A percentile compares a stretch with the other conserved stretches of the same genome.
Conservation (phyloP, 2,329 filamentous ascomycete species). For the Leptodontidium sp. region DNA sequence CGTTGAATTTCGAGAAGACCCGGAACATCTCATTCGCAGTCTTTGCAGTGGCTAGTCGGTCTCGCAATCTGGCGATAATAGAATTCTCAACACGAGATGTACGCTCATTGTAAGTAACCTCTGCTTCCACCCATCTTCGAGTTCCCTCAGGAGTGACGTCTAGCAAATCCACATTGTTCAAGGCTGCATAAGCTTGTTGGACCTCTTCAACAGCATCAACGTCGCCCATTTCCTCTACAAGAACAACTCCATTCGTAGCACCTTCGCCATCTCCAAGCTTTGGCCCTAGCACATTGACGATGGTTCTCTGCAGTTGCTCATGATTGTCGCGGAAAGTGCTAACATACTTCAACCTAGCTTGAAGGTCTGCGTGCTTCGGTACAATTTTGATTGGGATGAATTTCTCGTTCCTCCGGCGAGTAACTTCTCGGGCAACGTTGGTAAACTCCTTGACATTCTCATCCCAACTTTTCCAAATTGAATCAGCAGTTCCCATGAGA, state of each 20-base stretch:
- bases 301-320: conserved; percentile 95
- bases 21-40: conserved; percentile 99
- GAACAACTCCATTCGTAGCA: conserved; percentile 67
- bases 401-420: conserved; percentile 90
- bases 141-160: conserved; percentile 93
- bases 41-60: conserved; percentile 93
- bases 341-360: conserved; percentile 92
- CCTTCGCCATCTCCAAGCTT: conserved; percentile 67
- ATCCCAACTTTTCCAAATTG: conserved; percentile 93
- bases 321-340: conserved; percentile 95
- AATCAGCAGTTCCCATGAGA: conserved; percentile 83
- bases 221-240: conserved; percentile 94
- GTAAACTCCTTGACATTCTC: conserved; percentile 98
- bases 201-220: conserved; percentile 98
- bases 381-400: conserved; percentile 98
- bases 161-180: conserved; percentile 94
- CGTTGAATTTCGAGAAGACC: conserved; percentile 99
- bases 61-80: conserved; percentile 92
- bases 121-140: conserved; percentile 89
- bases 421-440: conserved; percentile 95
- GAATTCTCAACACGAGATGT: conserved; percentile 98
- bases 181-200: conserved; percentile 88
- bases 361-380: conserved; percentile 85
- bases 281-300: conserved; percentile 93
- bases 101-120: conserved; percentile 96